A percentile compares a stretch with the other conserved stretches of the same genome.
Conservation (phyloP, 768 basidiomycete species). For the Pilatotrama ljubarskyi region DNA sequence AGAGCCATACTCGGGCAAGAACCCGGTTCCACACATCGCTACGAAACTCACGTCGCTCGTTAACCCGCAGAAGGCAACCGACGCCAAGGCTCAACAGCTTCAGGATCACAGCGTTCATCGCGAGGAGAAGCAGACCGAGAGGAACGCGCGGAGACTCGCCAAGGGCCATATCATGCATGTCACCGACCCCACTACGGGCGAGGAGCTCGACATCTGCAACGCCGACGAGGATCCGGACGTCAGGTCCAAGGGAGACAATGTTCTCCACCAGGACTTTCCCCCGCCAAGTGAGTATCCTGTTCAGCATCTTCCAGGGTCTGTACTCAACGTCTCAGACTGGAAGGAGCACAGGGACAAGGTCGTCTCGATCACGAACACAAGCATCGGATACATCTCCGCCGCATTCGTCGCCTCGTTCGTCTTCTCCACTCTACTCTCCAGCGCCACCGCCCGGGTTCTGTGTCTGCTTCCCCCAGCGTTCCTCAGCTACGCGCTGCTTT, state of each 20-base stretch:
- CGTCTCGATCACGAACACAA: slow-evolving; percentile 17
- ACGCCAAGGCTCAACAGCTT: slow-evolving; percentile 33
- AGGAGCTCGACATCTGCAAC: slow-evolving; percentile 49
- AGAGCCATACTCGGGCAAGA: slow-evolving; percentile 36
- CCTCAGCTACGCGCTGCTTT: slow-evolving; percentile 26
- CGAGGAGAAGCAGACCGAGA: slow-evolving; percentile 30
- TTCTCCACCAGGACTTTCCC: slow-evolving; percentile 31
- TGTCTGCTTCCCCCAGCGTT: slow-evolving; percentile 25
- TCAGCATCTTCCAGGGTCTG: too few relatives aligned
- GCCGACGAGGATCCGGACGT: slow-evolving; percentile 34
- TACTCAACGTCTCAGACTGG: slow-evolving; percentile 29
- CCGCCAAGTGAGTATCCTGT: slow-evolving; percentile 28
- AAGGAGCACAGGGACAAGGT: slow-evolving; percentile 26
- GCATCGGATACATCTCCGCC: slow-evolving; percentile 23
- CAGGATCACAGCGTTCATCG: slow-evolving; percentile 25
- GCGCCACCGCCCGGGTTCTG: slow-evolving; percentile 5
- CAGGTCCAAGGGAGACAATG: slow-evolving; percentile 30
- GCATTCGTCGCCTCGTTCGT: slow-evolving; percentile 24
- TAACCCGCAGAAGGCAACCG: slow-evolving; percentile 31
- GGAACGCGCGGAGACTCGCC: slow-evolving; percentile 26
- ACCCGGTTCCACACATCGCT: slow-evolving; percentile 34
- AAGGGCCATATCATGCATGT: slow-evolving; percentile 37
- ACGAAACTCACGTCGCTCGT: slow-evolving; percentile 33
- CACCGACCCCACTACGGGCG: slow-evolving; percentile 51
- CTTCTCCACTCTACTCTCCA: slow-evolving; percentile 19